These are phyloP conservation scores for Neurospora sublineolata DNA, from an alignment of 495 filamentous ascomycete genomes.

Conservation along the genomic window DNA sequence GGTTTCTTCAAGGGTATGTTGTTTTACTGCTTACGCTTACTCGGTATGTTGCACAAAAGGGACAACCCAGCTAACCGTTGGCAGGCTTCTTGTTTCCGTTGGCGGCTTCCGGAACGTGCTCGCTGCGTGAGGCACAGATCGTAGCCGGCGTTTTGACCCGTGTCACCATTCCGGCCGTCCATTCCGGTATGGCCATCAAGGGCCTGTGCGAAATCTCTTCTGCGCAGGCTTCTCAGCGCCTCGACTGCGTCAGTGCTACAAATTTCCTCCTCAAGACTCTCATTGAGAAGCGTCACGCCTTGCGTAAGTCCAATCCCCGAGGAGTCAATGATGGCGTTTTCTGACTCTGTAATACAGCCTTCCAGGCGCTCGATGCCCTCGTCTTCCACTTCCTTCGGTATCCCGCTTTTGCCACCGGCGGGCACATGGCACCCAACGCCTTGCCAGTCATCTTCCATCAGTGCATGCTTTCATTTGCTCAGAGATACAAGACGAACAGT, in stretches of 20 bases:
- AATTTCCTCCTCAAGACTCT: slow-evolving; percentile 88
- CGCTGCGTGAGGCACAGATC: slow-evolving; percentile 83
- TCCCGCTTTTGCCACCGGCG: slow-evolving; percentile 32
- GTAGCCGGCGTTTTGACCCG: slow-evolving; percentile 70
- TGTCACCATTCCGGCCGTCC: slow-evolving; percentile 70
- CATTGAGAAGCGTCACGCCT: slow-evolving; percentile 91
- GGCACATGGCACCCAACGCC: slow-evolving; percentile 7
- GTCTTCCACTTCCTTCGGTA: slow-evolving; percentile 96
- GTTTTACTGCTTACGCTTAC: neutral
- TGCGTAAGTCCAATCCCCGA: slow-evolving; percentile 39
- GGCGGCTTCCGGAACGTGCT: slow-evolving; percentile 64
- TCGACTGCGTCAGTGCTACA: slow-evolving; percentile 70
- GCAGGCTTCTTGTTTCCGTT: slow-evolving; percentile 70
- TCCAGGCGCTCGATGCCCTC: slow-evolving; percentile 84
- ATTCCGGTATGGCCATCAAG: slow-evolving; percentile 85
- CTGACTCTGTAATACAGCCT: slow-evolving; percentile 24
- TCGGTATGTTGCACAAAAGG: neutral
- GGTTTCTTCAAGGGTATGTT: slow-evolving; percentile 85
- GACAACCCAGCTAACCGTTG: neutral
- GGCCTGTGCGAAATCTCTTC: slow-evolving; percentile 87
- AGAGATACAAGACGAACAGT: slow-evolving; percentile 73
- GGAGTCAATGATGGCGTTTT: neutral
- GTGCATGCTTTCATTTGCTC: slow-evolving; percentile 73
- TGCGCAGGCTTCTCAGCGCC: slow-evolving; percentile 59
- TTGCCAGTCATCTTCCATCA: slow-evolving; percentile 80